Base-by-base conservation (phyloP, 164 flowering plant species). In the Macadamia integrifolia region DNA sequence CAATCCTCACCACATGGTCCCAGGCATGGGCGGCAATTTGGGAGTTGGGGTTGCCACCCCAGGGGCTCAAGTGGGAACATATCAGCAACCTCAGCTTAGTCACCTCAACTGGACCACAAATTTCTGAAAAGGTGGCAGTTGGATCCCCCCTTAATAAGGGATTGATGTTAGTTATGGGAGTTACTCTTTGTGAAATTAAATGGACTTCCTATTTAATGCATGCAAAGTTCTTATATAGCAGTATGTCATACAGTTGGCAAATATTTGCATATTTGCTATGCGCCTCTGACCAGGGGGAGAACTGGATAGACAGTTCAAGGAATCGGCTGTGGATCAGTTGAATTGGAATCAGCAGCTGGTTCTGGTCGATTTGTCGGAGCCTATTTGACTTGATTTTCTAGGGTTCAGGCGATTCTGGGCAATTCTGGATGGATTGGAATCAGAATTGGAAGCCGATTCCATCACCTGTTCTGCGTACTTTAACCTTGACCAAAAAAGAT, bases 81-180 rank as follows among this genome's bases (percentile, higher is more conserved):
- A 89, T 71, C 98, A 91, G 85, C 98, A 87, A 75, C 85, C 96
- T 43, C 97, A 88, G 60, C 60, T 89, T 74, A 85, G 90, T 49
- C 97, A 89, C 71, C 70, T 88, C 65, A 91, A 88, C 61, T 91
- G 97, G 96, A 76, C 87, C 60, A 61, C 87, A 58, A 90, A 83
- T 78, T 89, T 88, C 73, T 91, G 80, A 82, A 69, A 35, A 44
- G 49, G 50, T 48, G n/a, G n/a, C 62, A 56, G 29, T 17, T 35
- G 35, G 10, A 30, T 8, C 15, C 56, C 66, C 64, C 6, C 56
- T 14, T 61, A n/a, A 43, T 29, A 46, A 66, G 73, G 66, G 55
- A 42, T 42, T 43, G 62, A 53, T 28, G 40, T 3, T 60, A 42
- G 44, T 56, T 61, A 58, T 49, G 58, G 63, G 18, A 31, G 62